Conservation (phyloP, 1,284 basidiomycete species). For the Ustilago vetiveriae region DNA sequence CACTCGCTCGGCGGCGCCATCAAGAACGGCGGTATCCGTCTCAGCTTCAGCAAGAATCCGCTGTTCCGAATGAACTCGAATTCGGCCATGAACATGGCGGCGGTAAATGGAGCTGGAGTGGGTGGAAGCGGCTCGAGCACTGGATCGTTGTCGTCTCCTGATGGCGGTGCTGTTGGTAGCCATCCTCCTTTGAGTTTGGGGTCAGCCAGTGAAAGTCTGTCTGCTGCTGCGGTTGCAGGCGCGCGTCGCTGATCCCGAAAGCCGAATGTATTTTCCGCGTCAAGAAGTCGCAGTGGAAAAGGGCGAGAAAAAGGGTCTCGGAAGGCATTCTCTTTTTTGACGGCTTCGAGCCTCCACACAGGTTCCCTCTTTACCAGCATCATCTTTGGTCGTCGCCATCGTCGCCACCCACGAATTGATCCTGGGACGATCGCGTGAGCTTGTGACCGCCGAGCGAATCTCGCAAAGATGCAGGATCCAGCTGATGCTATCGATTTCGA, state of each 20-base stretch:
- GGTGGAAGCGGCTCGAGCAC: slow-evolving; percentile 14
- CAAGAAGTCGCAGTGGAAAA: slow-evolving; percentile 3
- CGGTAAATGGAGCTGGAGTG: slow-evolving; percentile 13
- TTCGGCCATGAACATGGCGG: slow-evolving; percentile 31
- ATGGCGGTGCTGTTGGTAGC: background rate
- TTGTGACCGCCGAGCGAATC: no score
- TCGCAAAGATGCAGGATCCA: slow-evolving; percentile 11
- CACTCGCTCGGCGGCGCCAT: slow-evolving; percentile 87
- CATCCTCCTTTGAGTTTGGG: slow-evolving; percentile 28
- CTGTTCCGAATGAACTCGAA: slow-evolving; percentile 56
- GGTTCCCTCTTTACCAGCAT: slow-evolving; percentile 32
- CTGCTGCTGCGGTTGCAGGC: slow-evolving; percentile 3
- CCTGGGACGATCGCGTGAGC: background rate
- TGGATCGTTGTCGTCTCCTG: slow-evolving; percentile 11
- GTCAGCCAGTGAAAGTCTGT: slow-evolving; percentile 38
- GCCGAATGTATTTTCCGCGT: slow-evolving; percentile 7
- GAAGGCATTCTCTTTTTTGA: background rate
- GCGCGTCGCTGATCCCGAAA: slow-evolving; percentile 22
- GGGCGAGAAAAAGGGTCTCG: background rate
- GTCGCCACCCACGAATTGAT: background rate
- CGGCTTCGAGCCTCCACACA: slow-evolving; percentile 9
- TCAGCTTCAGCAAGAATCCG: slow-evolving; percentile 75
- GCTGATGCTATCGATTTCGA: slow-evolving; percentile 27
- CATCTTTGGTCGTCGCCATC: slow-evolving; percentile 16
- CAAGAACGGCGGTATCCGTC: slow-evolving; percentile 86